phyloP scores from a whole-genome alignment of 2,329 filamentous ascomycete species.

The Cladosporium sp. region DNA sequence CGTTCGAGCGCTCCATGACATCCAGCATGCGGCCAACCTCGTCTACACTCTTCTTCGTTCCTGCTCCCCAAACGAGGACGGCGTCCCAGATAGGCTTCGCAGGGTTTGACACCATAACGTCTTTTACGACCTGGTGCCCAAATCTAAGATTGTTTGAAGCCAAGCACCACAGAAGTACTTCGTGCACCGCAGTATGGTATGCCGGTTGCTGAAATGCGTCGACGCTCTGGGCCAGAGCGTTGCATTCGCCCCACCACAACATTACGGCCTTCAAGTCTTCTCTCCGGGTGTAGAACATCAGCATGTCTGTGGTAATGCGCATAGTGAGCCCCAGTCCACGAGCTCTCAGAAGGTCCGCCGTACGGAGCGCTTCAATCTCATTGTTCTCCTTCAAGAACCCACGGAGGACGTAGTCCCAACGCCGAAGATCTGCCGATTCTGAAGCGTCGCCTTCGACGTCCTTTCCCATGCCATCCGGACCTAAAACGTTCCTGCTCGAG shows the following conservation, averaged over 20 bases:
- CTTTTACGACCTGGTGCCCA: slow-evolving; percentile 54
- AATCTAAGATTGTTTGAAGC: slow-evolving; percentile 53
- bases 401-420: slow-evolving; percentile 31
- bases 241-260: slow-evolving; percentile 57
- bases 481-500: neutral
- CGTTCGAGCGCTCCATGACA: slow-evolving; percentile 46
- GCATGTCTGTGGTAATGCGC: slow-evolving; percentile 5
- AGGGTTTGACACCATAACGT: slow-evolving; percentile 24
- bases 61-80: slow-evolving; percentile 68
- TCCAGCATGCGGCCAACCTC: slow-evolving; percentile 68
- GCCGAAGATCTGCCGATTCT: neutral
- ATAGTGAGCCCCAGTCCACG: neutral
- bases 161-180: slow-evolving; percentile 21
- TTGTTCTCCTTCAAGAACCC: slow-evolving; percentile 58
- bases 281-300: slow-evolving; percentile 55
- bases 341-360: slow-evolving; percentile 48
- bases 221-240: slow-evolving; percentile 56
- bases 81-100: slow-evolving; percentile 55
- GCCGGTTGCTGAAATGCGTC: neutral
- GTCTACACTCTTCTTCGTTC: slow-evolving; percentile 64
- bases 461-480: neutral
- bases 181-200: slow-evolving; percentile 2
- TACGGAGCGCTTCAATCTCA: slow-evolving; percentile 52
- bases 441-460: too few relatives aligned
- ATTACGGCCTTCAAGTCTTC: slow-evolving; percentile 57